These are phyloP conservation scores for Cryphonectria parasitica DNA, from an alignment of 2,329 filamentous ascomycete species.

Conservation along the genomic window DNA sequence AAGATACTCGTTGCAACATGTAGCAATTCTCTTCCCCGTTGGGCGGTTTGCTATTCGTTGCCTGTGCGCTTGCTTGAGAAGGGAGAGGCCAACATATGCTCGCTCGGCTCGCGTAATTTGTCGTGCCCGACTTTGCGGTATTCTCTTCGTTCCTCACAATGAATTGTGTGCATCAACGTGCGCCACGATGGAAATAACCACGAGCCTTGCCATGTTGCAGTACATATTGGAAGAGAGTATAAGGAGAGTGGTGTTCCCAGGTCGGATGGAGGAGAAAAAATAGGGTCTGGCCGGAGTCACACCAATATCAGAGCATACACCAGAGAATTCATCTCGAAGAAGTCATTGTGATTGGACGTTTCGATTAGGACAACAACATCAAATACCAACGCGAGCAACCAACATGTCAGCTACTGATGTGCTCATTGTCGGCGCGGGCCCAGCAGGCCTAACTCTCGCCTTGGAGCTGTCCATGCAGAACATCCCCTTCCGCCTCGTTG, in stretches of 20 bases:
- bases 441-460: constrained; percentile 48
- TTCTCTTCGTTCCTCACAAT: neutral
- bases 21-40: neutral
- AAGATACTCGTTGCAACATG: too few relatives aligned
- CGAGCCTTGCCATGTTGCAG: neutral
- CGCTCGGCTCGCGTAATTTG: neutral
- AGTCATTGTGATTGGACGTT: neutral
- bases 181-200: neutral
- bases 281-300: neutral
- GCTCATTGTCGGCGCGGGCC: constrained; percentile 51
- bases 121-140: neutral
- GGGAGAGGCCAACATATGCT: neutral
- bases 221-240: neutral
- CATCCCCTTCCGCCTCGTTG: constrained; percentile 44
- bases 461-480: constrained; percentile 42
- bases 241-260: neutral
- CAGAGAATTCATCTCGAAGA: neutral
- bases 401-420: constrained; percentile 36
- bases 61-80: neutral
- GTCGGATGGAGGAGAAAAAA: neutral
- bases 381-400: too few relatives aligned
- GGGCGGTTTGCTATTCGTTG: neutral
- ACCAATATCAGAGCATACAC: neutral
- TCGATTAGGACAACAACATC: neutral
- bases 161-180: neutral